These are phyloP conservation scores for Venturia carpophila DNA, from an alignment of 2,329 filamentous ascomycete genomes.

Conservation along the genomic window DNA sequence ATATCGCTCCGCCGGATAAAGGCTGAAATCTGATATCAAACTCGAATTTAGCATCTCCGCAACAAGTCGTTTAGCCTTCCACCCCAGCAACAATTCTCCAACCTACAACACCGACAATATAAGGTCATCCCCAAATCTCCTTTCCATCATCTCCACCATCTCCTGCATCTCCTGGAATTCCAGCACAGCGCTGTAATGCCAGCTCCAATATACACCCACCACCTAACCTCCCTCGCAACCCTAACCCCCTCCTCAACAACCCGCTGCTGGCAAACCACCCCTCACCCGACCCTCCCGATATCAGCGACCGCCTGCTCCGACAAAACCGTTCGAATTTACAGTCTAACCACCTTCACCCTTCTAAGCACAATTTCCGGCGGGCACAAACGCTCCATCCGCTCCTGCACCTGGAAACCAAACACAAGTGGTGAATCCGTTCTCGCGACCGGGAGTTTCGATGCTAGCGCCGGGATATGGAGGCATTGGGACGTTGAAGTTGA, in stretches of 20 bases:
- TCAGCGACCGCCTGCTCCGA: conserved; percentile 81
- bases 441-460: conserved; percentile 89
- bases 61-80: not conserved
- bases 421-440: conserved; percentile 60
- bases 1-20: not conserved
- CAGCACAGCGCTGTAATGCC: not conserved
- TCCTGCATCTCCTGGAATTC: too few species aligned
- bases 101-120: too few species aligned
- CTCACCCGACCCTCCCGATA: conserved; percentile 80
- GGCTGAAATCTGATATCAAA: conserved; percentile 6
- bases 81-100: not conserved
- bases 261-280: conserved; percentile 77
- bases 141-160: too few species aligned
- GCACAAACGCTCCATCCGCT: conserved; percentile 83
- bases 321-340: conserved; percentile 85
- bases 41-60: not conserved
- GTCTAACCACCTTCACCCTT: conserved; percentile 68
- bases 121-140: too few species aligned
- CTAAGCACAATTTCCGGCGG: conserved; percentile 77
- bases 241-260: conserved; percentile 45
- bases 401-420: conserved; percentile 78
- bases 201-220: not conserved
- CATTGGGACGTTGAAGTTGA: conserved; percentile 53
- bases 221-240: conserved; percentile 41
- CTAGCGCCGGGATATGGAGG: conserved; percentile 64